Evolutionary conservation across 129 eudicot genomes (phyloP).

Genomic region (Artemisia argyi): DNA sequence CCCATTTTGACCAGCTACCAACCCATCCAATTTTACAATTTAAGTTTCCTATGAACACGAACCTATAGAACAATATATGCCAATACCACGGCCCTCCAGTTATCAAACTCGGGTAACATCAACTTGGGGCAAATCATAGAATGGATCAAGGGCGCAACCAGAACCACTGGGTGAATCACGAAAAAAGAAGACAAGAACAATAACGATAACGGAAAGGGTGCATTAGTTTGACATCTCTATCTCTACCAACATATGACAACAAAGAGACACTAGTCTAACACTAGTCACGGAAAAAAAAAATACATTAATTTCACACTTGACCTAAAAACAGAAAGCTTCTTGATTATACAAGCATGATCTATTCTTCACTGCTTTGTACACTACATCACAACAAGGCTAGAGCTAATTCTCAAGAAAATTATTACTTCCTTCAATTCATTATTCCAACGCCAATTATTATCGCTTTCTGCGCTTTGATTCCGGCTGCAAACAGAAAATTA

Average conservation of each 20-base stretch:
- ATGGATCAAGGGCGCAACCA: not conserved
- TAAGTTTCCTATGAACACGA: too few relatives aligned
- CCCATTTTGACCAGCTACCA: too few relatives aligned
- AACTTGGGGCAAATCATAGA: too few relatives aligned
- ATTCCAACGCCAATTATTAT: not conserved
- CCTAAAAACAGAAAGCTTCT: slow-evolving; percentile 15
- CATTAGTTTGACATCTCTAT: slow-evolving; percentile 10
- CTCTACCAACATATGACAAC: slow-evolving; percentile 11
- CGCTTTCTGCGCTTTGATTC: slow-evolving; percentile 33
- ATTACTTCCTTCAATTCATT: slow-evolving; percentile 20
- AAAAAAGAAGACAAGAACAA: not conserved
- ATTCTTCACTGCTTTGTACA: slow-evolving; percentile 27
- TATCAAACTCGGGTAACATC: too few relatives aligned
- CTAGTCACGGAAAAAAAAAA: slow-evolving; percentile 6
- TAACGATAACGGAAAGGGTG: not conserved
- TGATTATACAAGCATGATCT: slow-evolving; percentile 27
- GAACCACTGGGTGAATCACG: not conserved
- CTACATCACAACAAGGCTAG: slow-evolving; percentile 19
- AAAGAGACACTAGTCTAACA: slow-evolving; percentile 23
- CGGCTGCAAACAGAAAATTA: slow-evolving; percentile 24
- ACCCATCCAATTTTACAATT: too few relatives aligned
- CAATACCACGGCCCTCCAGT: too few relatives aligned
- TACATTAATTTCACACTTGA: slow-evolving; percentile 25
- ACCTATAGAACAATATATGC: too few relatives aligned
- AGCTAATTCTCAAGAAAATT: slow-evolving; percentile 23